phyloP scores from a whole-genome alignment of 805 yeast genomes.

The Grigorovia jiainica region DNA sequence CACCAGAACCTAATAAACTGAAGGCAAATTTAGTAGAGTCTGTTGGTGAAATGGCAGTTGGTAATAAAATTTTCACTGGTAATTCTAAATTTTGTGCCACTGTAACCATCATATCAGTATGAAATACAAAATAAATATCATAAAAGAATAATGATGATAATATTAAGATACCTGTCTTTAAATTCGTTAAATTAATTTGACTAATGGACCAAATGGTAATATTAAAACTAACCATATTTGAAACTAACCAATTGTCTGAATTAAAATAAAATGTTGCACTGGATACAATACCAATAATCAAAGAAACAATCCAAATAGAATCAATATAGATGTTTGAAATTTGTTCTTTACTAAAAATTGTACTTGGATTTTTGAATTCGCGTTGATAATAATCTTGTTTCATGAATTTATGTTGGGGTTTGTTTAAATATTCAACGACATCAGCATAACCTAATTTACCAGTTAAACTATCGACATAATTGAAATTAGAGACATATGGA shows the following conservation, averaged over 20 bases:
- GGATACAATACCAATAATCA: slow-evolving; percentile 11
- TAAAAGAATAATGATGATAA: slow-evolving; percentile 45
- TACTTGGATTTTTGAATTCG: slow-evolving; percentile 12
- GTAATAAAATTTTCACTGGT: slow-evolving; percentile 32
- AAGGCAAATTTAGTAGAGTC: slow-evolving; percentile 13
- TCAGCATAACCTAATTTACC: slow-evolving; percentile 14
- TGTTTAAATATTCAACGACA: slow-evolving; percentile 23
- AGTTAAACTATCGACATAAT: slow-evolving; percentile 14
- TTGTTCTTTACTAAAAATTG: slow-evolving; percentile 24
- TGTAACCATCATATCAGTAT: slow-evolving; percentile 48
- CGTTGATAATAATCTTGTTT: slow-evolving; percentile 6
- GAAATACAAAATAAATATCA: slow-evolving; percentile 61
- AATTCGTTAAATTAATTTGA: slow-evolving; percentile 32
- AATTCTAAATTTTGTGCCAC: slow-evolving; percentile 47
- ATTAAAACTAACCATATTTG: slow-evolving; percentile 35
- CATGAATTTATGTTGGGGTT: slow-evolving; percentile 2
- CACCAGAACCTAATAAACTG: slow-evolving; percentile 52
- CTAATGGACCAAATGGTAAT: slow-evolving; percentile 38
- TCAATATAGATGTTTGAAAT: slow-evolving; percentile 29
- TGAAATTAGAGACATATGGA: slow-evolving; percentile 24
- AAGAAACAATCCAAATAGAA: slow-evolving; percentile 22
- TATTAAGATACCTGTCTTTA: slow-evolving; percentile 37
- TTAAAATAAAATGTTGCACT: slow-evolving; percentile 19
- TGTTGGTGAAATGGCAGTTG: slow-evolving; percentile 10
- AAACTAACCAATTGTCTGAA: slow-evolving; percentile 37